phyloP scores from a whole-genome alignment of 2,329 filamentous ascomycete genomes.

The Alternaria consortialis region DNA sequence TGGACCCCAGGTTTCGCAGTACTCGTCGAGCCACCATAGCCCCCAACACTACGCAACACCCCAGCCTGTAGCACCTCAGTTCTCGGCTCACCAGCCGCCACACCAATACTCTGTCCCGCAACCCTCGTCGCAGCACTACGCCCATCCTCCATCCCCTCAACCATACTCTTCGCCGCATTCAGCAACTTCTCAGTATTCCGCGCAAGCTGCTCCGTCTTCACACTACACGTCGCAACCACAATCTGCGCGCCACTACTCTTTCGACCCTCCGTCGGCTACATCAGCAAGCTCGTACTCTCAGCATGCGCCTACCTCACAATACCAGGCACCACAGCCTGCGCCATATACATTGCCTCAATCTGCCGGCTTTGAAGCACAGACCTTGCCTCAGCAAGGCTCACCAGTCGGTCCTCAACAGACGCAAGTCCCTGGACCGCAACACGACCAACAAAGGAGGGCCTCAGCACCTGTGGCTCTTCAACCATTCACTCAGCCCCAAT shows the following conservation, averaged over 20 bases:
- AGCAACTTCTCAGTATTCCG: conserved; percentile 30
- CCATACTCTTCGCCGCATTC: conserved; percentile 35
- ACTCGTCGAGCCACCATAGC: conserved; percentile 35
- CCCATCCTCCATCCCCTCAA: conserved; percentile 38
- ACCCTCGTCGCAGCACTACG: conserved; percentile 30
- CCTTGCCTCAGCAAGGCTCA: conserved; percentile 27
- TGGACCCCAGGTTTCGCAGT: conserved; percentile 35
- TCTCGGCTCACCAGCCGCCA: conserved; percentile 26
- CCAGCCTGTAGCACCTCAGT: conserved; percentile 30
- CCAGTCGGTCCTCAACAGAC: conserved; percentile 25
- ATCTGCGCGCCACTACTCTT: conserved; percentile 31
- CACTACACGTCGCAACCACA: conserved; percentile 34
- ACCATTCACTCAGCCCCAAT: conserved; percentile 33
- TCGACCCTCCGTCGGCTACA: conserved; percentile 26
- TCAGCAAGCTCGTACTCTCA: conserved; percentile 33
- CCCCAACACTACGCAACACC: conserved; percentile 38
- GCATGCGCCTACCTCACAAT: conserved; percentile 34
- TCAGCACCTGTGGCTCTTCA: conserved; percentile 45
- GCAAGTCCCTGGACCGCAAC: conserved; percentile 27
- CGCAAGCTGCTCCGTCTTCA: conserved; percentile 26
- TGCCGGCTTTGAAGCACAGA: conserved; percentile 35
- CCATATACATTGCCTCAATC: conserved; percentile 39
- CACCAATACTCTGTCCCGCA: conserved; percentile 39
- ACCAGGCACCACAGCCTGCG: conserved; percentile 32
- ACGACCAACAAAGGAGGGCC: conserved; percentile 40